These are phyloP conservation scores for Arthroderma sp. DNA, from an alignment of 2,329 filamentous ascomycete species.

Conservation along the genomic window DNA sequence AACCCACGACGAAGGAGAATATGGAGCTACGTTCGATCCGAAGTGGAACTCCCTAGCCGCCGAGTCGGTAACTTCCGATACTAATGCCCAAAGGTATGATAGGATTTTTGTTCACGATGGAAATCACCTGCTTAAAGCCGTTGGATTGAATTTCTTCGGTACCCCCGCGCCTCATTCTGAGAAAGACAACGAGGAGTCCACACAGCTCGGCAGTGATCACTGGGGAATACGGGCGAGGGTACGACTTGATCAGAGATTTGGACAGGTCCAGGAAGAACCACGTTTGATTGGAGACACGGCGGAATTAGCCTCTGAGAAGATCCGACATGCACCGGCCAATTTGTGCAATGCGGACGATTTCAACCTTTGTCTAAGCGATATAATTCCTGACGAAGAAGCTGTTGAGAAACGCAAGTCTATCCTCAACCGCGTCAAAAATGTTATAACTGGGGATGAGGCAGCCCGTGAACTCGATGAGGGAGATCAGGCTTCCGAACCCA, in stretches of 20 bases:
- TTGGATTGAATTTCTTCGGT: constrained; percentile 47
- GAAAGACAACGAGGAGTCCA: neutral
- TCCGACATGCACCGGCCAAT: neutral
- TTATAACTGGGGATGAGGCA: constrained; percentile 1
- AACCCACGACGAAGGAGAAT: constrained; percentile 43
- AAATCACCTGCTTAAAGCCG: constrained; percentile 27
- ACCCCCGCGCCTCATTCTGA: constrained; percentile 18
- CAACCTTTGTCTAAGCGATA: constrained; percentile 1
- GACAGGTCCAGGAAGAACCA: neutral
- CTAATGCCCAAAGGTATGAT: constrained; percentile 52
- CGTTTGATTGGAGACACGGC: neutral
- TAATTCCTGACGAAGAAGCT: constrained; percentile 6
- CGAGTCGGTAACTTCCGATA: constrained; percentile 36
- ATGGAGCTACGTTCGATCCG: constrained; percentile 54
- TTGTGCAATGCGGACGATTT: constrained; percentile 1
- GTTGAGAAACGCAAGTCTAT: constrained; percentile 1
- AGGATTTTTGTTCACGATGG: constrained; percentile 42
- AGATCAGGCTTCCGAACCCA: constrained; percentile 11
- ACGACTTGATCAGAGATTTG: constrained; percentile 1
- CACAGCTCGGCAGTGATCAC: constrained; percentile 21
- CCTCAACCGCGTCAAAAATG: constrained; percentile 7
- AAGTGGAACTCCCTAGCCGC: constrained; percentile 43
- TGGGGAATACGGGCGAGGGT: constrained; percentile 11
- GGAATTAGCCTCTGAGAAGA: neutral
- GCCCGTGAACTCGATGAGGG: constrained; percentile 9